phyloP scores from a whole-genome alignment of 352 stramenopile species.

The Pythium vanterpoolii region DNA sequence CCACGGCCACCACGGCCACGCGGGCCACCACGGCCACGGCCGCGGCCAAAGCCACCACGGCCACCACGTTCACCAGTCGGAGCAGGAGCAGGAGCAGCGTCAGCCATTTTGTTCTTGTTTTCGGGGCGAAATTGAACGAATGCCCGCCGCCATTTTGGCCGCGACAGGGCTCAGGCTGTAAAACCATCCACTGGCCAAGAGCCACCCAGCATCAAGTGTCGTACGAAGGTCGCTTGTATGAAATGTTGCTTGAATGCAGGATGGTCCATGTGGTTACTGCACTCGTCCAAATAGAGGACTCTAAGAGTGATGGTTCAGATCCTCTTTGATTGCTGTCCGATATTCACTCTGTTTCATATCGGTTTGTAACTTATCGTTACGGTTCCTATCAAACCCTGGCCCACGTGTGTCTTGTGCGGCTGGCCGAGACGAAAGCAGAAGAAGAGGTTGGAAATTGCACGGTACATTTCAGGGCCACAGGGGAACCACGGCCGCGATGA shows the following conservation, averaged over 20 bases:
- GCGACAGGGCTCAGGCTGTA: too few species aligned
- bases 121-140: constrained; percentile 87
- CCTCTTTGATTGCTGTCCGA: constrained; percentile 1
- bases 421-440: constrained; percentile 23
- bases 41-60: constrained; percentile 92
- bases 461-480: too few species aligned
- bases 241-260: not conserved
- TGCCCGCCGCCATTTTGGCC: constrained; percentile 22
- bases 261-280: not conserved
- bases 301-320: constrained; percentile 19
- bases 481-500: constrained; percentile 16
- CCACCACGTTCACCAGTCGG: constrained; percentile 83
- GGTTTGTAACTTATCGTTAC: constrained; percentile 9
- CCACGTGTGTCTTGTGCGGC: constrained; percentile 7
- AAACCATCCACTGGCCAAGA: too few species aligned
- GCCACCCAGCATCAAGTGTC: not conserved
- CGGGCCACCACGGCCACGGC: constrained; percentile 80
- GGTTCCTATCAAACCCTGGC: constrained; percentile 20
- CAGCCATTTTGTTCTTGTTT: constrained; percentile 71
- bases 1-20: constrained; percentile 84
- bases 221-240: constrained; percentile 2
- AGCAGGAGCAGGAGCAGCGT: constrained; percentile 58
- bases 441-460: constrained; percentile 25
- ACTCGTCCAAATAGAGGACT: constrained; percentile 1
- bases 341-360: constrained; percentile 17